These are phyloP conservation scores for Biscogniauxia mediterranea DNA, from an alignment of 2,329 filamentous ascomycete species.

Conservation along the genomic window DNA sequence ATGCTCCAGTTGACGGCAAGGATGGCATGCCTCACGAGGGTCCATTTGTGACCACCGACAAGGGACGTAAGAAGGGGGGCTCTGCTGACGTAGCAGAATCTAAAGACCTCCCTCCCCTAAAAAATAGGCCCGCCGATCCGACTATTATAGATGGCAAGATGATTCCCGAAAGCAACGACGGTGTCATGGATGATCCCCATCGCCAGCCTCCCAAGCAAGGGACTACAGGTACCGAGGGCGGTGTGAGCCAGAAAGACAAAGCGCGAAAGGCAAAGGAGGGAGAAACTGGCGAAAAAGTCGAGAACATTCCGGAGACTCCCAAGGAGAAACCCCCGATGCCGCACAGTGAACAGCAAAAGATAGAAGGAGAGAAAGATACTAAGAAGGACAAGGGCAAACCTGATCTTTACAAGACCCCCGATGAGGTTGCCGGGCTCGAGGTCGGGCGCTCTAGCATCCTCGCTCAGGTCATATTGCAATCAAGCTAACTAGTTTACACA, in stretches of 20 bases:
- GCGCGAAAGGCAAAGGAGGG: conserved; percentile 67
- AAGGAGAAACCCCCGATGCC: conserved; percentile 83
- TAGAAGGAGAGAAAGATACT: conserved; percentile 43
- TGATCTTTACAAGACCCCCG: conserved; percentile 33
- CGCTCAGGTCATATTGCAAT: background rate
- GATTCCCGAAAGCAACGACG: conserved; percentile 66
- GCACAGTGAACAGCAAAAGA: conserved; percentile 74
- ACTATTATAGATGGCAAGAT: conserved; percentile 58
- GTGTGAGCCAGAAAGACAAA: conserved; percentile 84
- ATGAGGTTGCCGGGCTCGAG: conserved; percentile 53
- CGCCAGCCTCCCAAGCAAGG: conserved; percentile 75
- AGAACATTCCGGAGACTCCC: conserved; percentile 78
- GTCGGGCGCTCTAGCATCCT: conserved; percentile 41
- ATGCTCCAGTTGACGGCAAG: conserved; percentile 86
- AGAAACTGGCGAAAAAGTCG: conserved; percentile 60
- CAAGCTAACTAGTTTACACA: conserved; percentile 37
- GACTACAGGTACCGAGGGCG: conserved; percentile 84
- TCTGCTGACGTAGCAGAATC: conserved; percentile 35
- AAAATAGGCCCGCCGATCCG: conserved; percentile 51
- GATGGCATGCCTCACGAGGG: conserved; percentile 93
- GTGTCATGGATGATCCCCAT: conserved; percentile 90
- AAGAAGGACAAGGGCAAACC: conserved; percentile 45
- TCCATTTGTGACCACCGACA: conserved; percentile 66
- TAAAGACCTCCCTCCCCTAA: conserved; percentile 42
- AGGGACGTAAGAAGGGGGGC: conserved; percentile 36